Base-by-base conservation (phyloP, 2,329 filamentous ascomycete genomes). In the Acrocalymma vagum region DNA sequence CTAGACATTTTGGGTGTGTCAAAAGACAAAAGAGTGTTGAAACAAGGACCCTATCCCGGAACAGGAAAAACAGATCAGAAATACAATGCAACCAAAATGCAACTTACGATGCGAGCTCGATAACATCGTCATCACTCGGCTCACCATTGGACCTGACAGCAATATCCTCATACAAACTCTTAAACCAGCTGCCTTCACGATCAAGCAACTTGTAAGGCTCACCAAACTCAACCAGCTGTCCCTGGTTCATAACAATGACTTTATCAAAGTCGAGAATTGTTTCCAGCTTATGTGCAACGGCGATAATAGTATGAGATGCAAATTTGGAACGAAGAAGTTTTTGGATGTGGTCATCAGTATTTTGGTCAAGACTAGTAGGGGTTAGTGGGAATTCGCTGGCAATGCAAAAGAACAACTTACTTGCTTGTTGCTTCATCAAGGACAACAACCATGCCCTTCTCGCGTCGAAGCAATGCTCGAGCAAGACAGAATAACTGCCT, bases 401-500 rank as follows among this genome's bases (percentile, higher is more conserved):
- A 27, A 14, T n/a, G 23, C 8, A 20, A 18, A 11, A 3, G 15
- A 2, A 15, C 18, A 13, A 54, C 60, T 42, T 50, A 64, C 63
- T 61, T 63, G 51, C 58, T 62, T 3, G 63, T 68, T 13, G 65
- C 63, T 35, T 69, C 65, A 26, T 69, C 65, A 9, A 69, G 43
- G 9, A 69, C 53, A 6, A 69, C 34, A 2, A 69, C 36, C 5
- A 47, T 57, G 1, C 60, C 49, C 20, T 51, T 57, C 24, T 60
- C 54, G n/a, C 34, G 45, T 15, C 58, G 46, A 6, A 87, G 62
- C 13, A 86, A 72, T 0, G 82, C 84, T 0, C 83, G 67, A 0
- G 80, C 83, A 1, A 88, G 73, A 48, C 78, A 83, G 51, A 88
- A 84, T 0, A 87, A 72, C 54, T 87, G 84, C 29, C 77, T 77